Base-by-base conservation (phyloP, 805 yeast genomes). In the Ogataea pignaliae region DNA sequence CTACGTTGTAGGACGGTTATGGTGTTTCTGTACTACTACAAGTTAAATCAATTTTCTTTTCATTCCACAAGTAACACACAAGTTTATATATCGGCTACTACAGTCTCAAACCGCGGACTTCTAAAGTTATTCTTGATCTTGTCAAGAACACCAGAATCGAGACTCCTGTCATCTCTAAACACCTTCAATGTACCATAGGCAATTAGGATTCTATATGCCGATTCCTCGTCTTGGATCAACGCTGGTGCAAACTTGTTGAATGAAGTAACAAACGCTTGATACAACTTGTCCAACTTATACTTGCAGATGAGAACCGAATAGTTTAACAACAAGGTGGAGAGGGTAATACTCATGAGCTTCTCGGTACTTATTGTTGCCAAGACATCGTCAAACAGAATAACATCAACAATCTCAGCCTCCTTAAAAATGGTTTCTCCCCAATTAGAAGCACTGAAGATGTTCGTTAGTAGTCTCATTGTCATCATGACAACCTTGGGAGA, bases 181-280 rank as follows among this genome's bases (percentile, higher is more conserved):
- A 62, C 59, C 15, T 73, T 54, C 32, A 81, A 50, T 38, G 87
- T 85, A 3, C 93, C 95, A 45, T 70, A 72, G 0, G 85, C 81
- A 21, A 86, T 69, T 10, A 74, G 50, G 17, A 81, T 51, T 56
- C 96, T 72, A 60, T 86, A 87, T 0, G 80, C 77, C 2, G 89
- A 78, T 61, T 87, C 96, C 34, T 79, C 73, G 33, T 75, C 75
- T 1, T 64, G 53, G 3, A 51, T 14, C 10, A 57, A 26, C 1
- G 39, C 41, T 5, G 50, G 37, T 13, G 49, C 51, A 14, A 48
- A 45, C n/a, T 36, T 43, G 37, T 54, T 52, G 14, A 56, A 32
- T 9, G 42, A 45, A 12, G 53, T 51, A 3, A 60, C 64, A 37
- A 58, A 60, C 26, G 60, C 60, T 0, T 48, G 45, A 61, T 2